phyloP scores from a whole-genome alignment of 148 eudicot species.

The Nepenthes gracilis region DNA sequence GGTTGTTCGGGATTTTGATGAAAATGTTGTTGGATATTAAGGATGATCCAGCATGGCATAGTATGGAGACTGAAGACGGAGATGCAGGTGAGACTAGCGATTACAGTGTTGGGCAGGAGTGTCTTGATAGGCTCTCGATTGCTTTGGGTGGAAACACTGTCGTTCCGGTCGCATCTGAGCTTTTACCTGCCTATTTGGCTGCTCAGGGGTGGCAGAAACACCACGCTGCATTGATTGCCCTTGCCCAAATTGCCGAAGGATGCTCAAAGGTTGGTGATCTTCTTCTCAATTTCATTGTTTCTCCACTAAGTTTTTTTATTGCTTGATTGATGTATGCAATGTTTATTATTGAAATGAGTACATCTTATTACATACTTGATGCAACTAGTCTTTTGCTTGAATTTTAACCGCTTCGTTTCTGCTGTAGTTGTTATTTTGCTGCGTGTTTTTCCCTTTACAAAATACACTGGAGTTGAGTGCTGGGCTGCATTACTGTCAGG shows the following conservation, averaged over 20 bases:
- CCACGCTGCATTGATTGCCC: conserved; percentile 81
- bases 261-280: conserved; percentile 58
- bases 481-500: too few relatives aligned
- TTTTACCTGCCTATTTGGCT: conserved; percentile 56
- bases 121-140: conserved; percentile 65
- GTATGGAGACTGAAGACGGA: conserved; percentile 58
- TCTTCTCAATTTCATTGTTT: not conserved
- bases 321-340: too few relatives aligned
- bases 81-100: conserved; percentile 89
- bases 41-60: conserved; percentile 84
- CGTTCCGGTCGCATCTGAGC: conserved; percentile 82
- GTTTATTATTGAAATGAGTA: too few relatives aligned
- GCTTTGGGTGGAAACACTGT: conserved; percentile 79
- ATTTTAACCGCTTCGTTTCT: too few relatives aligned
- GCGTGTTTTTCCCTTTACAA: too few relatives aligned
- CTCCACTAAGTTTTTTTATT: not conserved
- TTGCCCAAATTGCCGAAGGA: conserved; percentile 94
- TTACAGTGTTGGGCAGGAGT: conserved; percentile 78
- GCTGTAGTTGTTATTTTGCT: too few relatives aligned
- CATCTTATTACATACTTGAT: too few relatives aligned
- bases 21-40: conserved; percentile 70
- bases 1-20: conserved; percentile 62
- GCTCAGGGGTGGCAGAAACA: conserved; percentile 85
- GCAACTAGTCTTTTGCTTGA: too few relatives aligned
- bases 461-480: too few relatives aligned